These are phyloP conservation scores for Pleurotus sapidus DNA, from an alignment of 768 basidiomycete species.

Conservation along the genomic window DNA sequence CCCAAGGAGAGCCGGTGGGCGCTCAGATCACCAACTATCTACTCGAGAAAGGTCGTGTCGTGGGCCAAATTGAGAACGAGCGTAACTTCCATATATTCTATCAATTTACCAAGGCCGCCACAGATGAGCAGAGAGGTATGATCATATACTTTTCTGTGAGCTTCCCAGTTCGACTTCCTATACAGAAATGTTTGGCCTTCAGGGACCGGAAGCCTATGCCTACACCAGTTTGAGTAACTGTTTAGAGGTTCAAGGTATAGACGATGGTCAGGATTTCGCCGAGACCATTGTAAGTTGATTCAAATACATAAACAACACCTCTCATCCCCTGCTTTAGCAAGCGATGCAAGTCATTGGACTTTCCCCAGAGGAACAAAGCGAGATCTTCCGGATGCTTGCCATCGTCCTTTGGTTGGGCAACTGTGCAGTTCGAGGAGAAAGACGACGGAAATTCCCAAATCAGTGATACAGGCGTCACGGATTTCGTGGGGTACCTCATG, in stretches of 20 bases:
- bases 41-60: slow-evolving; percentile 94
- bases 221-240: slow-evolving; percentile 94
- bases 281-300: slow-evolving; percentile 75
- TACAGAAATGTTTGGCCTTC: slow-evolving; percentile 89
- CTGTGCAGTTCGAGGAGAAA: slow-evolving; percentile 81
- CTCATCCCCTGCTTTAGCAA: slow-evolving; percentile 46
- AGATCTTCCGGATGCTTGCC: slow-evolving; percentile 93
- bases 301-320: neutral
- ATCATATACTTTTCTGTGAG: neutral
- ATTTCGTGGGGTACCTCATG: slow-evolving; percentile 94
- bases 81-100: slow-evolving; percentile 99
- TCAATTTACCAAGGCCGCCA: slow-evolving; percentile 96
- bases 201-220: slow-evolving; percentile 93
- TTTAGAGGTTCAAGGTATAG: slow-evolving; percentile 85
- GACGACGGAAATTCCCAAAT: slow-evolving; percentile 88
- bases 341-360: slow-evolving; percentile 95
- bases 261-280: slow-evolving; percentile 82
- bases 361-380: slow-evolving; percentile 77
- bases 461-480: slow-evolving; percentile 83
- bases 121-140: slow-evolving; percentile 83
- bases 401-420: slow-evolving; percentile 96
- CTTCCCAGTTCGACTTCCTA: slow-evolving; percentile 12
- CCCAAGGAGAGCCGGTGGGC: slow-evolving; percentile 88
- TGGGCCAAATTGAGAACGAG: slow-evolving; percentile 94
- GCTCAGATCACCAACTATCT: slow-evolving; percentile 99